These are phyloP conservation scores for Penicillium herquei DNA, from an alignment of 495 filamentous ascomycete genomes.

Conservation along the genomic window DNA sequence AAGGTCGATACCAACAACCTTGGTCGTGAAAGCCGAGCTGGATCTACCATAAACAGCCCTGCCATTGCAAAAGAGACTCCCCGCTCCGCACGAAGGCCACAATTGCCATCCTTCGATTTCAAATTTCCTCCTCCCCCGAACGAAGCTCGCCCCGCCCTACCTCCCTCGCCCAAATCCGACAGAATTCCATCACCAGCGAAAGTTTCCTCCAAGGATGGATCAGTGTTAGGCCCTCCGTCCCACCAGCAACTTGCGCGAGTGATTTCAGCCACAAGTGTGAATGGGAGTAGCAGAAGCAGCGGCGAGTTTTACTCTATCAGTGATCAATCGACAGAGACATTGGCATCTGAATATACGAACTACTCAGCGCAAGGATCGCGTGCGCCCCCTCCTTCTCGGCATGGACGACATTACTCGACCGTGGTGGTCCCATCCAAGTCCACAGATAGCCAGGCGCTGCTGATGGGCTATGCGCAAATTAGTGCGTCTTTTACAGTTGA, in stretches of 20 bases:
- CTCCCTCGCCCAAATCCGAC: constrained; percentile 27
- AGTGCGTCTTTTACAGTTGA: constrained; percentile 89
- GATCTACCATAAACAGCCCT: constrained; percentile 29
- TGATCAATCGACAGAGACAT: constrained; percentile 89
- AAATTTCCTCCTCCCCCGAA: constrained; percentile 60
- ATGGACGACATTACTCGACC: constrained; percentile 62
- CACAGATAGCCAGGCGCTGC: constrained; percentile 68
- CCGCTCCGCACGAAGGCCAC: constrained; percentile 37
- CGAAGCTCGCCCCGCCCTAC: constrained; percentile 35
- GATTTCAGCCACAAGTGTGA: constrained; percentile 67
- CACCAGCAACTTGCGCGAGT: constrained; percentile 66
- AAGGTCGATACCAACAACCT: constrained; percentile 33
- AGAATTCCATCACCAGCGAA: constrained; percentile 16
- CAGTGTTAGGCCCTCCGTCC: constrained; percentile 34
- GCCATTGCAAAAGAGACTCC: constrained; percentile 22
- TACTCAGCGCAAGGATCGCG: constrained; percentile 54
- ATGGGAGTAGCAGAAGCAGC: constrained; percentile 74
- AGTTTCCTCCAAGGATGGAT: constrained; percentile 10
- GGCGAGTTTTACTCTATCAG: constrained; percentile 92
- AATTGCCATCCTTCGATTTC: constrained; percentile 57
- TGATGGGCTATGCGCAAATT: constrained; percentile 99
- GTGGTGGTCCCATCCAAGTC: constrained; percentile 42
- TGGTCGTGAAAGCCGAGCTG: constrained; percentile 22
- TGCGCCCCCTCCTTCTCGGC: constrained; percentile 44
- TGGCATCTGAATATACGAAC: constrained; percentile 85